These are phyloP conservation scores for Corrigiola litoralis DNA, from an alignment of 179 eudicot genomes.

Conservation along the genomic window DNA sequence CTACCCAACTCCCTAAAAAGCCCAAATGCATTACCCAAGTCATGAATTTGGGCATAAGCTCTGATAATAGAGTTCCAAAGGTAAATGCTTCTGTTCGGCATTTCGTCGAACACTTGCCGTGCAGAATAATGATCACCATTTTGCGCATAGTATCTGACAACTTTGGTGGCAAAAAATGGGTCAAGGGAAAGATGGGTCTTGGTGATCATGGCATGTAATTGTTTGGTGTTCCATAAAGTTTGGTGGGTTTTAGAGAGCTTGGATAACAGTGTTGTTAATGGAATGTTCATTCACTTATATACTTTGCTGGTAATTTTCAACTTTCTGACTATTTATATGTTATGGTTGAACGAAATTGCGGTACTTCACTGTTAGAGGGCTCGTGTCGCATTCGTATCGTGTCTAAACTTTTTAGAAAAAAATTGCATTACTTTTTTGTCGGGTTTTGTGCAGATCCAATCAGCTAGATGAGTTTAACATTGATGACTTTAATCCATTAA, in stretches of 20 bases:
- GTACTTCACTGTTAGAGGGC: no score
- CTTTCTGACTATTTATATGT: no score
- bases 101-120: slow-evolving; percentile 66
- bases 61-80: slow-evolving; percentile 84
- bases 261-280: slow-evolving; percentile 38
- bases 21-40: slow-evolving; percentile 36
- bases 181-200: slow-evolving; percentile 63
- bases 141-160: slow-evolving; percentile 53
- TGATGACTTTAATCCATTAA: no score
- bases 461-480: no score
- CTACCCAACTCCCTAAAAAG: slow-evolving; percentile 45
- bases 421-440: no score
- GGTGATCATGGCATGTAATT: slow-evolving; percentile 51
- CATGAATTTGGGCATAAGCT: slow-evolving; percentile 53
- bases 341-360: no score
- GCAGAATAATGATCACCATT: slow-evolving; percentile 60
- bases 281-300: slow-evolving; percentile 21
- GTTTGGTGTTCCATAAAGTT: slow-evolving; percentile 48
- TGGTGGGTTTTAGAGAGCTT: slow-evolving; percentile 49
- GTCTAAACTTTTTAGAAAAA: no score
- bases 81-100: slow-evolving; percentile 49
- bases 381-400: no score
- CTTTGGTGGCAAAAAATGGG: slow-evolving; percentile 72
- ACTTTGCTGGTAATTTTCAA: neutral
- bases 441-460: no score